These are phyloP conservation scores for Umbelopsis ramanniana DNA, from an alignment of 192 early-diverging fungal genomes.

Conservation along the genomic window DNA sequence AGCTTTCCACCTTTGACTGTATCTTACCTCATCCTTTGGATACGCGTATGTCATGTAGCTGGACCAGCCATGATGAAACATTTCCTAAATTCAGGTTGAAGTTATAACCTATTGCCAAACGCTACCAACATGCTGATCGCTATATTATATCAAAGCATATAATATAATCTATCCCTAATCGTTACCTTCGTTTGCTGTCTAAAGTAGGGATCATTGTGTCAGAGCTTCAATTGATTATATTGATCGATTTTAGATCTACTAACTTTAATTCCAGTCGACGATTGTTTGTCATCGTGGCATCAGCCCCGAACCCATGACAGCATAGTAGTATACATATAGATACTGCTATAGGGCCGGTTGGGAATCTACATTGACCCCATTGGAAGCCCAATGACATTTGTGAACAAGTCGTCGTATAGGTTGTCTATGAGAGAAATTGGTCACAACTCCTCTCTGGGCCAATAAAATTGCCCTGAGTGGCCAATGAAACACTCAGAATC, in stretches of 20 bases:
- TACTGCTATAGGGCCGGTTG: background rate
- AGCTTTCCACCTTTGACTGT: background rate
- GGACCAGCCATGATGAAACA: conserved; percentile 80
- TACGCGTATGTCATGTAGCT: conserved; percentile 85
- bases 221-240: background rate
- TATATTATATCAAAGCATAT: background rate
- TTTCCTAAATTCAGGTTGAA: conserved; percentile 47
- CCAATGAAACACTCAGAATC: background rate
- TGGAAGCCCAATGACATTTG: background rate
- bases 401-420: no score
- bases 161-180: background rate
- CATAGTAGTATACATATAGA: background rate
- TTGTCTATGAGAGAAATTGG: no score
- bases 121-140: background rate
- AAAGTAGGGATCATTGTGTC: background rate
- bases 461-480: conserved; percentile 2
- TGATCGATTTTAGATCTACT: background rate
- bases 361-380: conserved; percentile 1
- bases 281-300: conserved; percentile 20
- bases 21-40: conserved; percentile 78
- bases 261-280: conserved; percentile 27
- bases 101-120: background rate
- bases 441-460: background rate
- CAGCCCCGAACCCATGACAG: background rate
- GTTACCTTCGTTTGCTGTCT: conserved; percentile 30